Base-by-base conservation (phyloP, 1,139 yeast genomes). In the Candida tropicalis region DNA sequence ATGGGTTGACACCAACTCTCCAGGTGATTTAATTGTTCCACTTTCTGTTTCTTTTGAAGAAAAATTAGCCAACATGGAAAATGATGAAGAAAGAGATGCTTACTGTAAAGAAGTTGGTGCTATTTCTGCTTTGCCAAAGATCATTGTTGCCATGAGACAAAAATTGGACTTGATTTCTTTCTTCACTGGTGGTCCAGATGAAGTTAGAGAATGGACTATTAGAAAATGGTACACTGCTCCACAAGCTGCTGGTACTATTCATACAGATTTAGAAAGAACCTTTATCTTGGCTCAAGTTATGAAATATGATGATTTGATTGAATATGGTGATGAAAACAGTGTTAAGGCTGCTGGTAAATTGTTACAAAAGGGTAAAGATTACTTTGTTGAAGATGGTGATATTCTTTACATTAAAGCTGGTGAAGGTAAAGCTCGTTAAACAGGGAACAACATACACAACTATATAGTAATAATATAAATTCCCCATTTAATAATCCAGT, bases 311-410 rank as follows among this genome's bases (percentile, higher is more conserved):
- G 79, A 74, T 55, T 75, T 90, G 58, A 66, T 88, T 42, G 98
- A 93, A 73, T 76, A 71, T 54, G 88, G 86, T 55, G 96, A 87
- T 61, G 99, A 93, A 66, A 73, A 74, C 46, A 79, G 88, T 44
- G 96, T 91, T 59, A 87, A 85, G 71, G 85, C 98, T 47, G 91
- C 91, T 48, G 99, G 99, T 72, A 93, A 93, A 72, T 81, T 93
- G 62, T 69, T 81, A 68, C 87, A 80, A 64, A 93, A 93, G 83
- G 99, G 99, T 79, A 95, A 93, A 71, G 98, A 91, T 55, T 93
- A 95, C 64, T 93, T 82, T 52, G 97, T 95, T 52, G 75, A 70
- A 54, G 79, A 73, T 56, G 79, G 97, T 66, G 98, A 91, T 66
- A 79, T 93, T 59, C 84, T 91, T 57, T 91, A 85, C 74, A 87